phyloP scores from a whole-genome alignment of 2,329 filamentous ascomycete species.

The Trichoderma simmonsii region DNA sequence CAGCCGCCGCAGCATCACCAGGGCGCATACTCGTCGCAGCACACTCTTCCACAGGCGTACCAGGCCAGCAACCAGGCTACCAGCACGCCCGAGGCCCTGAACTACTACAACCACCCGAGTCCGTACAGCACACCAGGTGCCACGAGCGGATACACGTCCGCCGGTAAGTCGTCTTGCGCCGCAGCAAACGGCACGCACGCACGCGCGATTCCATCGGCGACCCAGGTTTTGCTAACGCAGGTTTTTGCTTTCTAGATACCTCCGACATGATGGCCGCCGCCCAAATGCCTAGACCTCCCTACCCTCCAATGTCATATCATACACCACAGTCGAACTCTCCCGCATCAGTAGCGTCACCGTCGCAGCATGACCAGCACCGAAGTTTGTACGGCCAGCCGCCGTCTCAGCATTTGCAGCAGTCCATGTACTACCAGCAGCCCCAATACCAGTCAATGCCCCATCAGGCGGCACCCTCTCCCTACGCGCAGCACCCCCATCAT shows the following conservation, averaged over 20 bases:
- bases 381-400: conserved; percentile 79
- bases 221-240: neutral
- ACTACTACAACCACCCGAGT: conserved; percentile 75
- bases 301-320: conserved; percentile 87
- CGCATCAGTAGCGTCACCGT: conserved; percentile 85
- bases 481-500: conserved; percentile 55
- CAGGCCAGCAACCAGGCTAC: conserved; percentile 61
- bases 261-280: conserved; percentile 66
- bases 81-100: conserved; percentile 61
- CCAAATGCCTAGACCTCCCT: conserved; percentile 70
- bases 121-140: conserved; percentile 81
- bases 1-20: conserved; percentile 59
- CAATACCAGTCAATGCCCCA: conserved; percentile 65
- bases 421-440: conserved; percentile 71
- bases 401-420: conserved; percentile 72
- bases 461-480: conserved; percentile 58
- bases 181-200: conserved; percentile 14
- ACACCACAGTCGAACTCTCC: conserved; percentile 94
- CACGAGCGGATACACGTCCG: conserved; percentile 80
- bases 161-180: conserved; percentile 58
- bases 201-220: conserved; percentile 15
- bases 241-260: conserved; percentile 43
- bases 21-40: conserved; percentile 64
- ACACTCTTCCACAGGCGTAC: conserved; percentile 65
- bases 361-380: conserved; percentile 84